Evolutionary conservation across 2,329 filamentous ascomycete species (phyloP).

Genomic region (Mycosphaerella arachidis): DNA sequence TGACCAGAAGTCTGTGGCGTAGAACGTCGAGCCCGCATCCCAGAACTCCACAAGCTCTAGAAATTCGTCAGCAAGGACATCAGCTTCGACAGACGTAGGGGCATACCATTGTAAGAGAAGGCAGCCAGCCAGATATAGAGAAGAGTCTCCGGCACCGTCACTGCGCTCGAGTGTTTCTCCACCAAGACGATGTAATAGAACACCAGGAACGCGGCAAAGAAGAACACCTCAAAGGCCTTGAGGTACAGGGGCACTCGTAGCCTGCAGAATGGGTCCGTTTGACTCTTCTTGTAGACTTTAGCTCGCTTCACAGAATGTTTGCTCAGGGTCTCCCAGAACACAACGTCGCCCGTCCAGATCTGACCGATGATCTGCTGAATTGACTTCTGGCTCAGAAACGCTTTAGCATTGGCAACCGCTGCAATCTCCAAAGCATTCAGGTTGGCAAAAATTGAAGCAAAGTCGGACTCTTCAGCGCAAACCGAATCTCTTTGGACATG

Average conservation of each 20-base stretch:
- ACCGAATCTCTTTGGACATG: slow-evolving; percentile 10
- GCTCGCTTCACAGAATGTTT: slow-evolving; percentile 70
- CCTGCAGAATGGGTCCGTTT: slow-evolving; percentile 69
- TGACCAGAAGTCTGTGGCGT: slow-evolving; percentile 78
- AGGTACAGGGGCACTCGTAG: slow-evolving; percentile 77
- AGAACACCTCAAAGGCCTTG: slow-evolving; percentile 77
- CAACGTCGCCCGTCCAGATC: slow-evolving; percentile 81
- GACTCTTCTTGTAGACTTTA: slow-evolving; percentile 64
- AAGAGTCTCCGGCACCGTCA: slow-evolving; percentile 65
- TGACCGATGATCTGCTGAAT: slow-evolving; percentile 80
- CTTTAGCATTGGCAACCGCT: slow-evolving; percentile 74
- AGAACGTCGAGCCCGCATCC: slow-evolving; percentile 83
- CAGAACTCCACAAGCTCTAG: slow-evolving; percentile 65
- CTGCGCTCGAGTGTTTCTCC: slow-evolving; percentile 58
- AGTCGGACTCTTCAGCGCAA: slow-evolving; percentile 16
- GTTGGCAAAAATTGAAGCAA: slow-evolving; percentile 65
- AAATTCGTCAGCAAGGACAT: neutral
- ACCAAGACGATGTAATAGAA: slow-evolving; percentile 86
- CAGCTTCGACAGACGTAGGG: neutral
- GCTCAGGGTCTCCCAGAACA: slow-evolving; percentile 79
- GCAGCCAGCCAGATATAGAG: slow-evolving; percentile 83
- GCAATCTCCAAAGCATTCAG: slow-evolving; percentile 86
- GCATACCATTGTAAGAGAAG: slow-evolving; percentile 75
- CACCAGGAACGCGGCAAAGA: slow-evolving; percentile 70
- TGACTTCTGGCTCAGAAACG: slow-evolving; percentile 73